A percentile compares a stretch with the other conserved stretches of the same genome.
Conservation (phyloP, 352 stramenopile genomes). For the Bremia lactucae region DNA sequence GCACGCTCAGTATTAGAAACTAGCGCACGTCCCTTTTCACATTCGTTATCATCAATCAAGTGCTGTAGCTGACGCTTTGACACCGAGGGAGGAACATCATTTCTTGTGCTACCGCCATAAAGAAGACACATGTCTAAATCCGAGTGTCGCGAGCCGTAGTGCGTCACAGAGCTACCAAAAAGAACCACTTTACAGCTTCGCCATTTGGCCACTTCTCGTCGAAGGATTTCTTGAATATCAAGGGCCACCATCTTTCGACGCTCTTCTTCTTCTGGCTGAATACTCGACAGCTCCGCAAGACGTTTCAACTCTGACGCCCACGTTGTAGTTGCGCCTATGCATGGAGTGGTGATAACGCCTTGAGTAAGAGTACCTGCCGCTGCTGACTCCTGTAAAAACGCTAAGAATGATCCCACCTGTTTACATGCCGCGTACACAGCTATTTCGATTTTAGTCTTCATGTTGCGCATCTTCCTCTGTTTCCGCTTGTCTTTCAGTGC, state of each 20-base stretch:
- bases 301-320: constrained; percentile 26
- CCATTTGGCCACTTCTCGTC: constrained; percentile 36
- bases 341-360: not conserved
- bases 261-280: constrained; percentile 36
- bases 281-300: constrained; percentile 34
- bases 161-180: constrained; percentile 73
- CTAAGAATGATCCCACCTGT: constrained; percentile 38
- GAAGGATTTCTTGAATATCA: constrained; percentile 37
- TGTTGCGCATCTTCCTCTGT: constrained; percentile 14
- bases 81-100: constrained; percentile 11
- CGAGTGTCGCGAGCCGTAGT: constrained; percentile 55
- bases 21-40: constrained; percentile 5
- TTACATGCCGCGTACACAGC: constrained; percentile 24
- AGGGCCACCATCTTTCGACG: constrained; percentile 25
- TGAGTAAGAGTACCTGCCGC: constrained; percentile 2
- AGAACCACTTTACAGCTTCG: constrained; percentile 37
- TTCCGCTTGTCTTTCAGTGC: constrained; percentile 11
- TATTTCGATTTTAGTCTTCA: constrained; percentile 16
- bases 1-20: constrained; percentile 6
- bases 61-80: constrained; percentile 32
- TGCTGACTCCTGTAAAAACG: constrained; percentile 33
- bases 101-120: constrained; percentile 5
- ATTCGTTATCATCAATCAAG: constrained; percentile 23
- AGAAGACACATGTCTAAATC: constrained; percentile 74
- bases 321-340: constrained; percentile 4